Evolutionary conservation across 2,329 filamentous ascomycete genomes (phyloP), one percentile per base, ranked within the genome.

Genomic region (Dryadomyces quercivorus): DNA sequence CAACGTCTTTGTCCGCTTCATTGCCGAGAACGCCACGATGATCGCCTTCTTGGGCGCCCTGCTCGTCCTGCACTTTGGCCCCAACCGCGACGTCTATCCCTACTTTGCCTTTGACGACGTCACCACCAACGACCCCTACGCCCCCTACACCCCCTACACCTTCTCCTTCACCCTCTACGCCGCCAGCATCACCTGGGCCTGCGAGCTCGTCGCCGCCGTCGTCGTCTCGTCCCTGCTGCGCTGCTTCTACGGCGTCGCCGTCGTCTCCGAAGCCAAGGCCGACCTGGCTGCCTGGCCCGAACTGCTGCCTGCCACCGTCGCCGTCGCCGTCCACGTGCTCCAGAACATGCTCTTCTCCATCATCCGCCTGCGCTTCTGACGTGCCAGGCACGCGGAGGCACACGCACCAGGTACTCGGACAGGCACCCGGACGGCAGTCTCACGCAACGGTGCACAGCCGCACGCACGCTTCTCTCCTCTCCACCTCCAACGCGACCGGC

Each of bases 331-430:
- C 64, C 82, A 86, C 61, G 82, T 85, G 51, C 63, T 85, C 66
- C 82, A 86, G 68, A 86, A 85, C 65, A 86, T 86, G 82, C 67
- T 86, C 55, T 85, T 86, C 68, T 82, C 80, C 48, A 85, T 86
- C 61, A 78, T 85, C 40, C 75, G 82, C 59, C 67, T 86, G 62
- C 75, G 79, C 59, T 85, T 86, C 61, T 71, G 66, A 45, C 15
- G n/a, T 5, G 15, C 10, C 36, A 12, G 5, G 36, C 36, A 40
- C 10, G 10, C 15, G 12, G n/a, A n/a, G n/a, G n/a, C n/a, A n/a
- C n/a, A n/a, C n/a, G n/a, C n/a, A n/a, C n/a, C n/a, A n/a, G n/a
- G n/a, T n/a, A n/a, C n/a, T n/a, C n/a, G n/a, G n/a, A n/a, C n/a
- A n/a, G n/a, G n/a, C n/a, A n/a, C n/a, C n/a, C 26, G 8, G 8